Evolutionary conservation across 257 asterid genomes (phyloP), one percentile per base, ranked within the genome.

Genomic region (Primulina tabacum): DNA sequence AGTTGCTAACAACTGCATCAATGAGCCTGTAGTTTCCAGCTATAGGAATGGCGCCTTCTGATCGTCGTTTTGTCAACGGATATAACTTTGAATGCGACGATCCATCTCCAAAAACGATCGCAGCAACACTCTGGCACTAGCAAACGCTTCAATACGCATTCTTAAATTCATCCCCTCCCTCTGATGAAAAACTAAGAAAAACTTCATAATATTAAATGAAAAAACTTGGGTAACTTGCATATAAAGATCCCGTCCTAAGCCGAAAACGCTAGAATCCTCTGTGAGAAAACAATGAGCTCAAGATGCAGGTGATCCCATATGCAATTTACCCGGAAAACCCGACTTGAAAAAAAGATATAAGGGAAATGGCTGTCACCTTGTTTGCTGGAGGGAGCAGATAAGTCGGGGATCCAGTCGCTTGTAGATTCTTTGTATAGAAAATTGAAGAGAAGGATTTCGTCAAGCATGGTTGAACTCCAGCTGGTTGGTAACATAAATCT

Each of bases 1-100:
- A 90, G 87, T 92, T 92, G 87, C 97, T 89, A 24, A 92, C 73
- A 29, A 89, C 98, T 18, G 95, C 88, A 71, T 92, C 96, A 24
- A 92, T 81, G 8, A 87, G 86, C 65, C 96, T 78, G 75, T 89
- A 92, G 47, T 84, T 89, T 68, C 96, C 96, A 38, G 94, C 95
- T n/a, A 89, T 89, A 0, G 98, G 98, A 67, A 92, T 86, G 0
- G 95, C 95, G 9, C 89, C 92, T 68, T 89, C 89, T 55, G 98
- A 86, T 77, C 96, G 76, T 47, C 96, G 53, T 78, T 92, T 89
- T 35, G 94, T 92, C 74, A 92, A 73, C 0, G 96, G 98, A 75
- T 92, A 88, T 9, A 92, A 94, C 73, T 71, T 76, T 0, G 90
- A 82, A 21, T 87, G 84, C 2, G 89, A 75, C 26, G 89, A 81